Conservation (phyloP, 31 red algal species). For the Asparagopsis taxiformis region DNA sequence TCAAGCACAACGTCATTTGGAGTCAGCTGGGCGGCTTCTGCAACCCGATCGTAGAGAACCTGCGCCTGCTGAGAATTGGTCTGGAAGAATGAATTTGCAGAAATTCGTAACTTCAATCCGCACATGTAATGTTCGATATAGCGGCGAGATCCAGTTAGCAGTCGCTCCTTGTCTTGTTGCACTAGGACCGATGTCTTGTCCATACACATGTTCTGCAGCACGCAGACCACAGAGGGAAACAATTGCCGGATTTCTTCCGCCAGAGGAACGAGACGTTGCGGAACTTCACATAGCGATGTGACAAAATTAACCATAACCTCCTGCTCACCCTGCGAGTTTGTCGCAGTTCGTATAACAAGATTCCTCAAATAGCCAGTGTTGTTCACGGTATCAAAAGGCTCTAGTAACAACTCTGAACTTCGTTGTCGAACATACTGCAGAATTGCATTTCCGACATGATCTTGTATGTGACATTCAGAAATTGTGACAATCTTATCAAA, state of each 20-base stretch:
- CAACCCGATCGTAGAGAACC: slow-evolving; percentile 51
- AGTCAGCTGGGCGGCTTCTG: slow-evolving; percentile 47
- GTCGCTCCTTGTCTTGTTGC: slow-evolving; percentile 30
- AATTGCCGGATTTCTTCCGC: slow-evolving; percentile 51
- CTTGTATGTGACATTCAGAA: slow-evolving; percentile 74
- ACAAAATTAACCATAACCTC: slow-evolving; percentile 92
- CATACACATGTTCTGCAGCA: slow-evolving; percentile 77
- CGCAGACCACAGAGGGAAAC: slow-evolving; percentile 77
- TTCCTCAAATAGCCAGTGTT: slow-evolving; percentile 82
- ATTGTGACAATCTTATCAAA: slow-evolving; percentile 91
- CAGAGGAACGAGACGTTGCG: slow-evolving; percentile 47
- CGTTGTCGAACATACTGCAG: slow-evolving; percentile 58
- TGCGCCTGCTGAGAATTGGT: slow-evolving; percentile 75
- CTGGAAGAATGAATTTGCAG: slow-evolving; percentile 95
- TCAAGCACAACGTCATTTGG: slow-evolving; percentile 73
- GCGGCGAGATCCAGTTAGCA: slow-evolving; percentile 29
- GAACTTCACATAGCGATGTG: slow-evolving; percentile 66
- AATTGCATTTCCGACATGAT: slow-evolving; percentile 64
- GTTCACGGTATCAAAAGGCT: slow-evolving; percentile 67
- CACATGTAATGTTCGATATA: slow-evolving; percentile 66
- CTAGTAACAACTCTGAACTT: slow-evolving; percentile 30
- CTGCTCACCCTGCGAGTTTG: slow-evolving; percentile 36
- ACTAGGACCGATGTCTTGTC: slow-evolving; percentile 32
- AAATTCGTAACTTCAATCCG: slow-evolving; percentile 76
- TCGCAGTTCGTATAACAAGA: slow-evolving; percentile 75